Conservation (phyloP, 140 eudicot species). For the Erigeron philadelphicus region DNA sequence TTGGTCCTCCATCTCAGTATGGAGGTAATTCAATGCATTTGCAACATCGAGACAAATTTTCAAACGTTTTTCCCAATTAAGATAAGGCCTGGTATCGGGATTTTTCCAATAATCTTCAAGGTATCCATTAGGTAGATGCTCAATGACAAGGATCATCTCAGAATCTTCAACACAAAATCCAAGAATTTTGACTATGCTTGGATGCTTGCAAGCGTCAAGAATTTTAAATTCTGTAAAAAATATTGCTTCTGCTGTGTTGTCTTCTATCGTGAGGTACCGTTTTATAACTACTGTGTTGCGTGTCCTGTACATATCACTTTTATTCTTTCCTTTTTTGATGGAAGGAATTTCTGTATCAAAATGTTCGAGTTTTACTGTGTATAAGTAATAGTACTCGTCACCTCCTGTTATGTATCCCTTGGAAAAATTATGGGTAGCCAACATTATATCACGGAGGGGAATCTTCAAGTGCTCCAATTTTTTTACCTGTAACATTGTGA, state of each 20-base stretch:
- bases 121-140: neutral
- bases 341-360: too few relatives aligned
- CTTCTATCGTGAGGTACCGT: neutral
- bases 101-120: neutral
- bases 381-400: too few relatives aligned
- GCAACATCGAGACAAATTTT: slow-evolving; percentile 3
- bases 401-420: too few relatives aligned
- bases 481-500: too few relatives aligned
- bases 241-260: neutral
- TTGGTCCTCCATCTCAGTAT: neutral
- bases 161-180: slow-evolving; percentile 15
- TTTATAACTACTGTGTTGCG: neutral
- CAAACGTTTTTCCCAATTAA: slow-evolving; percentile 10
- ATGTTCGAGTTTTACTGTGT: too few relatives aligned
- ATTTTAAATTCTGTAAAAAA: neutral
- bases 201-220: neutral
- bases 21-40: neutral
- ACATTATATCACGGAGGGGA: too few relatives aligned
- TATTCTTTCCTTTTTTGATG: too few relatives aligned
- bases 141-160: neutral
- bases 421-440: too few relatives aligned
- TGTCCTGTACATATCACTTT: neutral
- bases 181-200: neutral
- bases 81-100: neutral
- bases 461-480: too few relatives aligned